Evolutionary conservation across 495 filamentous ascomycete genomes (phyloP), one percentile per base, ranked within the genome.

Genomic region (Astrothelium subdiscretum): DNA sequence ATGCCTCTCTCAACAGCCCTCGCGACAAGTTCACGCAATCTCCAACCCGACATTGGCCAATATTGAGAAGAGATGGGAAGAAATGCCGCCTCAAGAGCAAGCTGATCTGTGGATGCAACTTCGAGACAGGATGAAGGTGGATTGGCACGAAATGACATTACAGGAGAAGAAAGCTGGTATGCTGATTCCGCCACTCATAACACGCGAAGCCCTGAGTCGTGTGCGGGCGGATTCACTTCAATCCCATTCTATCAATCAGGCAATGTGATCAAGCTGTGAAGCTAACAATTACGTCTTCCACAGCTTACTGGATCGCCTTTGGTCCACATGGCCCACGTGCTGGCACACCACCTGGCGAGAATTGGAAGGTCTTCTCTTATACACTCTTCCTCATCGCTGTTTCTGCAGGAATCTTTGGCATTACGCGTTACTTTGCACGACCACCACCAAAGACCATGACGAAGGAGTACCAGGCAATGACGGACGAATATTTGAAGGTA

Each of bases 51-150:
- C 91, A 32, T 85, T 98, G 65, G 89, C 90, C 75, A 87, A 95
- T 78, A 97, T 98, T 73, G 94, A 98, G 86, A 97, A 96, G 89
- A 81, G 94, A 78, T 98, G 94, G 94, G 94, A 98, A 80, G 82
- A 74, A 62, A 89, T 98, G 89, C 91, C 91, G 40, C 90, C 92
- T 62, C 89, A 95, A 80, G 94, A 98, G 84, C 94, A 98, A 84
- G 94, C 95, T 64, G 94, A 97, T 72, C 78, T 98, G 68, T 98
- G 92, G 92, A 98, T 98, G 94, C 80, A 87, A 69, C 80, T 98
- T 73, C 81, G 94, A 70, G 94, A 98, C 79, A 86, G 94, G 70
- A 97, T 97, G 94, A 97, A 96, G 88, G 85, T 80, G 66, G 89
- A 89, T 76, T 98, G 94, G 94, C 81, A 87, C 70, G 89, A 97